Percentiles rank a stretch among this genome's conserved stretches.
Evolutionary conservation across 768 basidiomycete species (phyloP).

Genomic region (Leccinum olivaceopallidum): DNA sequence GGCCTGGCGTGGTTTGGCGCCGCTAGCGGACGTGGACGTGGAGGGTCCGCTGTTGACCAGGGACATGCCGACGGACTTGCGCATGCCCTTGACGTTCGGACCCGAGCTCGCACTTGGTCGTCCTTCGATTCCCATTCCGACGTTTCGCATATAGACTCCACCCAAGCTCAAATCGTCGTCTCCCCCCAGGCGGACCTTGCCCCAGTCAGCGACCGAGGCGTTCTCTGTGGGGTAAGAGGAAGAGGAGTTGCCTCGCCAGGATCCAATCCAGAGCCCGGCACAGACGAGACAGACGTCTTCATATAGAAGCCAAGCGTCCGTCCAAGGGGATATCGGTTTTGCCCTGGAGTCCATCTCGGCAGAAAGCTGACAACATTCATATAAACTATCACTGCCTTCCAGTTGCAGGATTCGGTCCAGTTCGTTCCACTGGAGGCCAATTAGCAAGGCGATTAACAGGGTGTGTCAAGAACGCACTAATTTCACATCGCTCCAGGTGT

Average conservation of each 20-base stretch:
- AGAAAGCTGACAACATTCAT: slow-evolving; percentile 37
- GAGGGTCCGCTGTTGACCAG: slow-evolving; percentile 39
- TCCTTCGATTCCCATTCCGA: slow-evolving; percentile 76
- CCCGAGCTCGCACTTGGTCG: slow-evolving; percentile 36
- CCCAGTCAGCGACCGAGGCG: slow-evolving; percentile 52
- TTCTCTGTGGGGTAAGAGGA: slow-evolving; percentile 50
- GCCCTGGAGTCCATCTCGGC: slow-evolving; percentile 34
- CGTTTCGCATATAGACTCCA: slow-evolving; percentile 48
- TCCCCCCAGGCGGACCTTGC: slow-evolving; percentile 59
- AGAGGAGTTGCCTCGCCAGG: slow-evolving; percentile 52
- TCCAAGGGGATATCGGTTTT: slow-evolving; percentile 53
- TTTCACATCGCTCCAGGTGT: slow-evolving; percentile 84
- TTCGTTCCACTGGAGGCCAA: slow-evolving; percentile 64
- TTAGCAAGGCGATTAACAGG: neutral
- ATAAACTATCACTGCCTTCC: slow-evolving; percentile 37
- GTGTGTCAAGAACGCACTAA: slow-evolving; percentile 44
- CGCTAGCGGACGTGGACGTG: slow-evolving; percentile 32
- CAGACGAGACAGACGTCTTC: slow-evolving; percentile 85
- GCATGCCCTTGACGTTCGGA: slow-evolving; percentile 38
- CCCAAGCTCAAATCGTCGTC: slow-evolving; percentile 57
- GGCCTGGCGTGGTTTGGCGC: slow-evolving; percentile 30
- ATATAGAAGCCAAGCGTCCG: slow-evolving; percentile 78
- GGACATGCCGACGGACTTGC: slow-evolving; percentile 52
- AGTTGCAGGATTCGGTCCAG: slow-evolving; percentile 67
- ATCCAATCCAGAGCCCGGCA: slow-evolving; percentile 79